Conservation (phyloP, 2,329 filamentous ascomycete genomes). For the Arthrobotrys iridis region DNA sequence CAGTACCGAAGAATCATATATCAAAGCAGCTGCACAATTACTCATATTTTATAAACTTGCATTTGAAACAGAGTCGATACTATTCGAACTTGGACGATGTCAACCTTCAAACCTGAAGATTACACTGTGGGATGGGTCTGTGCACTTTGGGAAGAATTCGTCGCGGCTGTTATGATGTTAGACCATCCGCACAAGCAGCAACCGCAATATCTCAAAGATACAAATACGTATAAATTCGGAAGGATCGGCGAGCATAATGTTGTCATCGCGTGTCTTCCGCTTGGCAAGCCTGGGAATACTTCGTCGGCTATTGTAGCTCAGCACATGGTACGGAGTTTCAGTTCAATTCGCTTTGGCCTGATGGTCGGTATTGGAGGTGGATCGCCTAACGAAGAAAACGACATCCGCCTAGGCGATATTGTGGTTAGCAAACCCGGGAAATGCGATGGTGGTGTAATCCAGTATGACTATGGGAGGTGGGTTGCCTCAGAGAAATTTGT, state of each 20-base stretch:
- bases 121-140: conserved; percentile 61
- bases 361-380: conserved; percentile 12
- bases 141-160: not conserved
- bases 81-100: too few species aligned
- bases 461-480: too few species aligned
- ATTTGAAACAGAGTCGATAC: too few species aligned
- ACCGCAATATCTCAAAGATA: not conserved
- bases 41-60: too few species aligned
- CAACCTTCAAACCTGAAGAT: too few species aligned
- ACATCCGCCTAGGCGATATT: too few species aligned
- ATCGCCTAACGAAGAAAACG: too few species aligned
- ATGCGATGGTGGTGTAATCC: too few species aligned
- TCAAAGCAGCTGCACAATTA: too few species aligned
- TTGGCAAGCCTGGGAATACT: not conserved
- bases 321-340: not conserved
- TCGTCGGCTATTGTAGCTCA: not conserved
- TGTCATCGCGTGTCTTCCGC: not conserved
- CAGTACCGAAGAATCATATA: too few species aligned
- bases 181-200: not conserved
- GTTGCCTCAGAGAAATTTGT: too few species aligned
- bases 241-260: not conserved
- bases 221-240: not conserved
- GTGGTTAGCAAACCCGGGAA: too few species aligned
- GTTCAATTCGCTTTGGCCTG: not conserved
- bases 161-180: not conserved